Evolutionary conservation across 768 basidiomycete species (phyloP).

Genomic region (Pleurotus pulmonarius): DNA sequence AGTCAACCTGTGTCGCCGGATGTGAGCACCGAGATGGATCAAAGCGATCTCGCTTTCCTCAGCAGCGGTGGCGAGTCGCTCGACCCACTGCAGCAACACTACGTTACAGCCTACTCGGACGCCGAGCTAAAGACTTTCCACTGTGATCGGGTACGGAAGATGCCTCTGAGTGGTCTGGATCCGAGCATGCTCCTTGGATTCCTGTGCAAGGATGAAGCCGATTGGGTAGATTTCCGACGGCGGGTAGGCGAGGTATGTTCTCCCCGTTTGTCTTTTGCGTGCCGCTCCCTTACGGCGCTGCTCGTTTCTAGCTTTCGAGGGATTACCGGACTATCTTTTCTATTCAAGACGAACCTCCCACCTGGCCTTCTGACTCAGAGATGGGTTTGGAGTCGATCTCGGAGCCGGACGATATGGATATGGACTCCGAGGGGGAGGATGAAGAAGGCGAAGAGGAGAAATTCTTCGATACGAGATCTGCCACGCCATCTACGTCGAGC

Average conservation of each 20-base stretch:
- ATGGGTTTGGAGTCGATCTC: constrained; percentile 83
- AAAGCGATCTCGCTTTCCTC: constrained; percentile 28
- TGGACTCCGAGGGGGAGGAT: constrained; percentile 31
- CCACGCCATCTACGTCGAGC: constrained; percentile 37
- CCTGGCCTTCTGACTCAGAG: constrained; percentile 75
- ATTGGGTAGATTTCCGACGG: constrained; percentile 79
- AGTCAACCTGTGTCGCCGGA: constrained; percentile 8
- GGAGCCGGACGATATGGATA: constrained; percentile 65
- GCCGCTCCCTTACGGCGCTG: constrained; percentile 8
- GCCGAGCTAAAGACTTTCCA: constrained; percentile 87
- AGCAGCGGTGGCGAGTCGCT: constrained; percentile 25
- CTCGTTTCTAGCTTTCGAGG: constrained; percentile 45
- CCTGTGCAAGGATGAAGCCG: constrained; percentile 73
- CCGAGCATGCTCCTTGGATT: constrained; percentile 98
- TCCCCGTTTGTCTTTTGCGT: constrained; percentile 7
- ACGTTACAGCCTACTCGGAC: constrained; percentile 67
- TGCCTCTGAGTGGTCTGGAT: constrained; percentile 86
- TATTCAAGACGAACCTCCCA: constrained; percentile 83
- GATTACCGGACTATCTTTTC: constrained; percentile 60
- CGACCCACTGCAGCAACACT: constrained; percentile 58
- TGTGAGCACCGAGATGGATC: constrained; percentile 23
- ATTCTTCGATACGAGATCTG: constrained; percentile 50
- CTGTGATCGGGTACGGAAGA: constrained; percentile 94
- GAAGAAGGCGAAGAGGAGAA: constrained; percentile 43
- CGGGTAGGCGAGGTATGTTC: constrained; percentile 68